phyloP scores from a whole-genome alignment of 768 basidiomycete species.

The Chiua virens region DNA sequence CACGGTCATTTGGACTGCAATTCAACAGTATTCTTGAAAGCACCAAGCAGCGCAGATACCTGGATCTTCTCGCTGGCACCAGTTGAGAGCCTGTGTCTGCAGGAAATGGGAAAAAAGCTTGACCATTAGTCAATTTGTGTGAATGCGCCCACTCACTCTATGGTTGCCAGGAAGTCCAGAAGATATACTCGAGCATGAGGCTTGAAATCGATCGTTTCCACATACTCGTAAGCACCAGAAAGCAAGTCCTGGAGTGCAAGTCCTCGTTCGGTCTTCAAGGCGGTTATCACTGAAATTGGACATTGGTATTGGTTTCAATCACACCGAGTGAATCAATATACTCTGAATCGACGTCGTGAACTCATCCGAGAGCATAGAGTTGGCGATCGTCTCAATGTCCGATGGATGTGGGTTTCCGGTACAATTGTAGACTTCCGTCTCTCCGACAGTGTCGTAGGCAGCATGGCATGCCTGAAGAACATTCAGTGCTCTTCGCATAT shows the following conservation, averaged over 20 bases:
- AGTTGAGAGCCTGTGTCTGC: constrained; percentile 85
- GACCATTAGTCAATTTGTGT: background rate
- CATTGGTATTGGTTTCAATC: background rate
- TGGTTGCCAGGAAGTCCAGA: constrained; percentile 91
- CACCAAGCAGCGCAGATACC: constrained; percentile 84
- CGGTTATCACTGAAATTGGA: constrained; percentile 66
- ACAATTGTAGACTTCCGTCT: constrained; percentile 93
- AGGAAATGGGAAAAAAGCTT: background rate
- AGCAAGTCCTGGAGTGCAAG: constrained; percentile 94
- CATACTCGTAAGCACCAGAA: constrained; percentile 86
- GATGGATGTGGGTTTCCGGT: constrained; percentile 95
- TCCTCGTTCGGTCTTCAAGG: constrained; percentile 88
- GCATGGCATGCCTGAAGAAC: constrained; percentile 98
- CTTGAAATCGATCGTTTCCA: constrained; percentile 84
- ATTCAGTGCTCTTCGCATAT: constrained; percentile 96
- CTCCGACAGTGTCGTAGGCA: constrained; percentile 86
- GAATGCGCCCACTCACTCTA: constrained; percentile 63
- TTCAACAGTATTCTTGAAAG: constrained; percentile 92
- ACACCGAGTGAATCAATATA: constrained; percentile 33
- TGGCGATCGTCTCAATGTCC: constrained; percentile 91
- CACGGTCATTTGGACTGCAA: constrained; percentile 47
- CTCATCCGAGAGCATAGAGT: constrained; percentile 94
- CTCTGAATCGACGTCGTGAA: constrained; percentile 90
- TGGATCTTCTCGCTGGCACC: constrained; percentile 96
- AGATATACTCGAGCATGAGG: constrained; percentile 87